Percentiles rank a stretch among this genome's conserved stretches.
These are phyloP conservation scores for Jacaranda copaia DNA, from an alignment of 257 asterid species.

Conservation along the genomic window DNA sequence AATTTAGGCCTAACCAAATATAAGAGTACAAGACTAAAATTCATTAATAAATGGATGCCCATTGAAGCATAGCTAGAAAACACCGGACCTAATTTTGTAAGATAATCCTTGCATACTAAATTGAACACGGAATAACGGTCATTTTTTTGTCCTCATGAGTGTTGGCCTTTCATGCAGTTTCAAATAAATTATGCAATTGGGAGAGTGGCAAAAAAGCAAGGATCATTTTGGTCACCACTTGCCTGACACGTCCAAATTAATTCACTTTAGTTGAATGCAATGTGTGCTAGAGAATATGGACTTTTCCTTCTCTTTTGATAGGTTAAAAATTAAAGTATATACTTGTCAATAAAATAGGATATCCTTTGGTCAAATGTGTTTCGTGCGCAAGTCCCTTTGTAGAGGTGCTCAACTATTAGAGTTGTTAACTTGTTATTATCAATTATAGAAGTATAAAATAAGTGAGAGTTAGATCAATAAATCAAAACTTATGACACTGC, in stretches of 20 bases:
- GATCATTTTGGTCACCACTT: constrained; percentile 16
- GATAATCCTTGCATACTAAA: too few relatives aligned
- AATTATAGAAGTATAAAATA: neutral
- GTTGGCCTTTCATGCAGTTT: constrained; percentile 18
- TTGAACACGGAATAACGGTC: too few relatives aligned
- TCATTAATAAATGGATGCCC: too few relatives aligned
- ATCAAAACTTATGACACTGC: too few relatives aligned
- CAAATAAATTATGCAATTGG: neutral
- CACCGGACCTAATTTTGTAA: too few relatives aligned
- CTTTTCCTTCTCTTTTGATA: constrained; percentile 8
- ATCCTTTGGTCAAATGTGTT: constrained; percentile 5
- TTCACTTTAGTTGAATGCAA: constrained; percentile 24
- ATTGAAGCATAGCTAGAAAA: too few relatives aligned
- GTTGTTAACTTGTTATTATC: neutral
- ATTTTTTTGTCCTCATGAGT: neutral
- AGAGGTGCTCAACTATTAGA: neutral
- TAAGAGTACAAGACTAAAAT: too few relatives aligned
- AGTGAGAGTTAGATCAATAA: too few relatives aligned
- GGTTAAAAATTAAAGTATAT: neutral
- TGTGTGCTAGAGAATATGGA: constrained; percentile 26
- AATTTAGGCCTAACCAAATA: too few relatives aligned
- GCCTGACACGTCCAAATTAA: constrained; percentile 38
- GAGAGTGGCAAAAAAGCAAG: neutral
- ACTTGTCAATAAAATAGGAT: constrained; percentile 18
- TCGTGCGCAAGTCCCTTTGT: neutral